Conservation (phyloP, 768 basidiomycete species). For the Ramaria rubella region DNA sequence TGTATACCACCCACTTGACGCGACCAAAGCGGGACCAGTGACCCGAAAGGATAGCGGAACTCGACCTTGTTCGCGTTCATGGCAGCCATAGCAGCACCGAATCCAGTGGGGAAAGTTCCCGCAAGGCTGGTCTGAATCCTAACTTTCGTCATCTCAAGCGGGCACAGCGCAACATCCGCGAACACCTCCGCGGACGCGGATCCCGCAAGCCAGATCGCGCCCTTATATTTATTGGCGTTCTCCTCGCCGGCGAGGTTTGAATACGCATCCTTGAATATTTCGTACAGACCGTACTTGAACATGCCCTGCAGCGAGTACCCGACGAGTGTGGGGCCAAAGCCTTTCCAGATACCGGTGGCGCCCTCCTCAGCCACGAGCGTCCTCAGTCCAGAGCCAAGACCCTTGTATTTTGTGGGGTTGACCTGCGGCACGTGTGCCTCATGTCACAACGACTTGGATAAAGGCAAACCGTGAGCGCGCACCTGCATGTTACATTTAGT, state of each 20-base stretch:
- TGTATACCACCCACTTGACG: constrained; percentile 45
- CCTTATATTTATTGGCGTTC: constrained; percentile 71
- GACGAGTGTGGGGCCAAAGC: constrained; percentile 86
- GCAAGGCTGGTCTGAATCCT: constrained; percentile 75
- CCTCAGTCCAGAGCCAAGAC: constrained; percentile 53
- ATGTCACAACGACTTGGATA: background rate
- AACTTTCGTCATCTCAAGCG: constrained; percentile 90
- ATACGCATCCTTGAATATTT: constrained; percentile 92
- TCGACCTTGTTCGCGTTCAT: constrained; percentile 63
- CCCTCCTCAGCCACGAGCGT: constrained; percentile 77
- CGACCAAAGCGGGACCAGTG: constrained; percentile 80
- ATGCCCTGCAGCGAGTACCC: constrained; percentile 95
- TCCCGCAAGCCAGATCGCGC: constrained; percentile 87
- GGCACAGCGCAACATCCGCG: constrained; percentile 94
- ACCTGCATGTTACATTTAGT: constrained; percentile 93
- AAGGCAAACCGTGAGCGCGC: constrained; percentile 16
- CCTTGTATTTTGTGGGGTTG: constrained; percentile 67
- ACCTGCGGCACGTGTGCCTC: constrained; percentile 43
- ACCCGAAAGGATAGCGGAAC: constrained; percentile 82
- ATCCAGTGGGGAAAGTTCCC: constrained; percentile 73
- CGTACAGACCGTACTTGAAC: constrained; percentile 99
- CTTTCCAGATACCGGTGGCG: constrained; percentile 85
- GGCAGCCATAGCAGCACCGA: constrained; percentile 62
- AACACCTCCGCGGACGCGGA: constrained; percentile 95
- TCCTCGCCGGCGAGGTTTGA: constrained; percentile 87